A percentile compares a stretch with the other conserved stretches of the same genome.
phyloP scores from a whole-genome alignment of 352 stramenopile species.

The Phytophthora pisi region DNA sequence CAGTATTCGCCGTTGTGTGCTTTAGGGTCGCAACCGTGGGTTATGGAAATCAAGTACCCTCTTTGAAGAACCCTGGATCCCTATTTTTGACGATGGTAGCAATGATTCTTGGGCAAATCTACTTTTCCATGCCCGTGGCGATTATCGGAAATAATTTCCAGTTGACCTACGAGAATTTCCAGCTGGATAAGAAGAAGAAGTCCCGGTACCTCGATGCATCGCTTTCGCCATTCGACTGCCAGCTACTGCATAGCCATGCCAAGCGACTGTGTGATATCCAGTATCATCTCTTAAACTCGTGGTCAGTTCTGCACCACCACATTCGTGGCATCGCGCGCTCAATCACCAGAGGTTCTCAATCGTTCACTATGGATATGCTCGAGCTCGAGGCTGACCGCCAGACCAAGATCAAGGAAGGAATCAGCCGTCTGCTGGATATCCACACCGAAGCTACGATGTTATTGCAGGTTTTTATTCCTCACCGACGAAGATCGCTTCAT shows the following conservation, averaged over 20 bases:
- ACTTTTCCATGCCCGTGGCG: constrained; percentile 78
- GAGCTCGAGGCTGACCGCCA: constrained; percentile 42
- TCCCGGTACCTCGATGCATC: constrained; percentile 54
- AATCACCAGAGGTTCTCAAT: constrained; percentile 21
- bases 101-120: constrained; percentile 84
- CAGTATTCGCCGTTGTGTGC: background rate
- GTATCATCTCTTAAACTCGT: constrained; percentile 58
- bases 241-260: constrained; percentile 47
- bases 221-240: constrained; percentile 57
- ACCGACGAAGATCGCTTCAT: constrained; percentile 37
- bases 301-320: constrained; percentile 52
- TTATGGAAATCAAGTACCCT: constrained; percentile 73
- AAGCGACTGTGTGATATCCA: constrained; percentile 69
- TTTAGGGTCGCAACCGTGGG: constrained; percentile 77
- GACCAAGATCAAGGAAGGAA: constrained; percentile 55
- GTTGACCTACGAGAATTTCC: constrained; percentile 62
- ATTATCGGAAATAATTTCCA: constrained; percentile 84
- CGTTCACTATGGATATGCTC: constrained; percentile 31
- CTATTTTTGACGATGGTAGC: constrained; percentile 57
- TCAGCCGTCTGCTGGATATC: constrained; percentile 40
- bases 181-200: constrained; percentile 61
- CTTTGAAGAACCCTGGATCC: constrained; percentile 56
- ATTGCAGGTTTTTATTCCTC: constrained; percentile 60
- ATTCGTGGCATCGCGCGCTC: constrained; percentile 40
- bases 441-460: constrained; percentile 44